These are phyloP conservation scores for Nepenthes alata DNA, from an alignment of 179 eudicot species.

Conservation along the genomic window DNA sequence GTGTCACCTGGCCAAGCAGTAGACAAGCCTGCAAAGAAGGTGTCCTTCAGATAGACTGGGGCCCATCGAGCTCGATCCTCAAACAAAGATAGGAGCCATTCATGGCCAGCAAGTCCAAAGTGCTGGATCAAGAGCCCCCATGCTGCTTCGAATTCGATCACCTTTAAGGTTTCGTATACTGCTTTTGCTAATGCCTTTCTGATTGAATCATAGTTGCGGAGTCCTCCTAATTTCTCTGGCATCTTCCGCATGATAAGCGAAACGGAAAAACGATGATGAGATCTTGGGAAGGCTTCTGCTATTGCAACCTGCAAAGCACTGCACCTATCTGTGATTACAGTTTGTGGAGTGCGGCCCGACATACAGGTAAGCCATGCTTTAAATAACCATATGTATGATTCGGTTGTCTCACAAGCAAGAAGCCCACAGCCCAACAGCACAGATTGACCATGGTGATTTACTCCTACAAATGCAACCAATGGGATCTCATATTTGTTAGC, in stretches of 20 bases:
- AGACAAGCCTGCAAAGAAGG: constrained; percentile 45
- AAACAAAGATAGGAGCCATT: constrained; percentile 51
- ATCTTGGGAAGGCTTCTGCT: constrained; percentile 43
- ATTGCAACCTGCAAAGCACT: constrained; percentile 37
- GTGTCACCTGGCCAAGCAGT: constrained; percentile 17
- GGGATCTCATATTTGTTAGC: constrained; percentile 55
- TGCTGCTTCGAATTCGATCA: constrained; percentile 51
- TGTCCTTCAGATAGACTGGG: constrained; percentile 56
- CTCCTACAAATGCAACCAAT: constrained; percentile 56
- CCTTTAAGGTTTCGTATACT: constrained; percentile 48
- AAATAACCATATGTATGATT: constrained; percentile 53
- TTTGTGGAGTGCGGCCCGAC: constrained; percentile 45
- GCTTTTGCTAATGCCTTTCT: constrained; percentile 16
- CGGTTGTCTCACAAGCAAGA: constrained; percentile 45
- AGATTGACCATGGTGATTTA: constrained; percentile 63
- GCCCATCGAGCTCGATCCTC: constrained; percentile 65
- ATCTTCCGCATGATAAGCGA: constrained; percentile 37
- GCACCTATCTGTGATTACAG: constrained; percentile 56
- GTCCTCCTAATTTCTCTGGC: constrained; percentile 63
- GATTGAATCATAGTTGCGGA: constrained; percentile 33
- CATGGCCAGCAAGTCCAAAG: constrained; percentile 40
- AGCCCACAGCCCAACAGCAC: constrained; percentile 64
- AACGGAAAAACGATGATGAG: constrained; percentile 43
- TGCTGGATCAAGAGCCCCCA: constrained; percentile 58
- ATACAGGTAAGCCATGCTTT: constrained; percentile 57